phyloP scores from a whole-genome alignment of 1,139 yeast genomes.

The Taiozyma sp. region DNA sequence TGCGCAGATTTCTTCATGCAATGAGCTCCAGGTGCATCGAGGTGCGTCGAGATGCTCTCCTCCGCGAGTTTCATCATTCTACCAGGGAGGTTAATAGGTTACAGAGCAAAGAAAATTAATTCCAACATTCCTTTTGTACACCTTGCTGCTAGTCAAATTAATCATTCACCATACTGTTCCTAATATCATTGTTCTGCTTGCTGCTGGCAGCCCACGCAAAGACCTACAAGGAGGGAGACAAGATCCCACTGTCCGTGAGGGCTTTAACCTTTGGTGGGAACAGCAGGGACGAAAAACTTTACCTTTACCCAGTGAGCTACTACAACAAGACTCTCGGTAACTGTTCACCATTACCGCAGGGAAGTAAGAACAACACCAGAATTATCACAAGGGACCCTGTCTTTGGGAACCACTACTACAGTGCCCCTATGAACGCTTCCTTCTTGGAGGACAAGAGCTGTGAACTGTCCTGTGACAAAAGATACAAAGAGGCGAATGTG shows the following conservation, averaged over 20 bases:
- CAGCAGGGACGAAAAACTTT: conserved; percentile 18
- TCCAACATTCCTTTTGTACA: neutral
- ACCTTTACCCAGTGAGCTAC: conserved; percentile 23
- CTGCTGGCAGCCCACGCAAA: neutral
- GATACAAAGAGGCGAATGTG: conserved; percentile 20
- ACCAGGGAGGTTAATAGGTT: too few relatives aligned
- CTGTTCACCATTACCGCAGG: conserved; percentile 17
- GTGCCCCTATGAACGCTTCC: conserved; percentile 20
- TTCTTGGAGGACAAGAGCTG: conserved; percentile 15
- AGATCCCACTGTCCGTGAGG: conserved; percentile 19
- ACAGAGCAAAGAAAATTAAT: neutral
- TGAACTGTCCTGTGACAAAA: conserved; percentile 17
- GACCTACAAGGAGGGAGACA: conserved; percentile 18
- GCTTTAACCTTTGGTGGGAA: conserved; percentile 26
- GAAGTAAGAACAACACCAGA: neutral
- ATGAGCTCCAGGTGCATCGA: too few relatives aligned
- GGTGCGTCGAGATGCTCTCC: too few relatives aligned
- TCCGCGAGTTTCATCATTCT: too few relatives aligned
- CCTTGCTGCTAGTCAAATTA: neutral
- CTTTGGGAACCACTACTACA: conserved; percentile 16
- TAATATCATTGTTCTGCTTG: neutral
- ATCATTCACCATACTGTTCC: neutral
- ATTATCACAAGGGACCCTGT: conserved; percentile 12
- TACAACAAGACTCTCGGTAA: conserved; percentile 19
- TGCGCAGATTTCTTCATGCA: too few relatives aligned